These are phyloP conservation scores for Dunaliella primolecta DNA, from an alignment of 139 green algal genomes.

Conservation along the genomic window DNA sequence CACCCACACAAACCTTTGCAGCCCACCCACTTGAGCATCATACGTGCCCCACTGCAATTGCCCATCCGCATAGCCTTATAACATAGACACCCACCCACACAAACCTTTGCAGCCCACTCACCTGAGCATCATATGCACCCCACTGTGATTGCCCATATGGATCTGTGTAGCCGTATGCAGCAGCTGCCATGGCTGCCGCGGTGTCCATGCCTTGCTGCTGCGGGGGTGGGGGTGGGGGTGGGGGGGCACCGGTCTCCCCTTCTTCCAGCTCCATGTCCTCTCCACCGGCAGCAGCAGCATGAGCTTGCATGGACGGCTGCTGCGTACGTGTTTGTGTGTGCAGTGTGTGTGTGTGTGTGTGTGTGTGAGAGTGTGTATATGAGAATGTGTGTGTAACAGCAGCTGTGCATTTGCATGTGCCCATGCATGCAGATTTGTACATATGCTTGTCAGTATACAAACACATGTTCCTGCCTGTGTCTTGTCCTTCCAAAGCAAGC, in stretches of 20 bases:
- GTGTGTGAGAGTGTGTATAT: slow-evolving; percentile 1
- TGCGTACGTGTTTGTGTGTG: too few relatives aligned
- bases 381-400: slow-evolving; percentile 2
- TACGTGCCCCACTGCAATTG: too few relatives aligned
- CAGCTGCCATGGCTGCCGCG: background rate
- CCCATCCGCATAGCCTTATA: too few relatives aligned
- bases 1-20: too few relatives aligned
- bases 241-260: slow-evolving; percentile 28
- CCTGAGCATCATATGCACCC: background rate
- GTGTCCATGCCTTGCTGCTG: background rate
- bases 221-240: slow-evolving; percentile 14
- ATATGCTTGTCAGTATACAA: too few relatives aligned
- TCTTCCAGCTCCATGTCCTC: slow-evolving; percentile 59
- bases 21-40: too few relatives aligned
- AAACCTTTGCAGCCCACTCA: too few relatives aligned
- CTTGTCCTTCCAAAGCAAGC: too few relatives aligned
- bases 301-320: slow-evolving; percentile 8
- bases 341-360: slow-evolving; percentile 2
- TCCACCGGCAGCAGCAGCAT: background rate
- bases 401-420: slow-evolving; percentile 16
- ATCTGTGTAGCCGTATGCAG: slow-evolving; percentile 5
- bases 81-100: too few relatives aligned
- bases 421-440: too few relatives aligned
- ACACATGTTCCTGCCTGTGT: too few relatives aligned
- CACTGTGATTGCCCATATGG: background rate